These are phyloP conservation scores for Rhizomucor pusillus DNA, from an alignment of 371 early-diverging fungal genomes.

Conservation along the genomic window DNA sequence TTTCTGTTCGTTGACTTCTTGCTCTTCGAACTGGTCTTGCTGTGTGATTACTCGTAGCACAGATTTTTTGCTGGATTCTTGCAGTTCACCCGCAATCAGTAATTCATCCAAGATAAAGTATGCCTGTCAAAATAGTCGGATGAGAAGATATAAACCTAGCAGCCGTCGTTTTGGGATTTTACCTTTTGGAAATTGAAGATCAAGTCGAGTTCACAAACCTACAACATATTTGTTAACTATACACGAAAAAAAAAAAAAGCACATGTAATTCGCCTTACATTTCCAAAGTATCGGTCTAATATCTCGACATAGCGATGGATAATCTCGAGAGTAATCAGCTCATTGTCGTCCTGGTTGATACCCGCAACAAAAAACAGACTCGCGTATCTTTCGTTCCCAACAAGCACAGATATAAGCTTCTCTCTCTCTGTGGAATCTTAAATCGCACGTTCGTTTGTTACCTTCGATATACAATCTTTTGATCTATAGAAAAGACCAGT, in stretches of 20 bases:
- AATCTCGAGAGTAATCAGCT: conserved; percentile 89
- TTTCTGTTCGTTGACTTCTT: conserved; percentile 65
- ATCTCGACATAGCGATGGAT: conserved; percentile 98
- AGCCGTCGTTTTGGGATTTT: conserved; percentile 5
- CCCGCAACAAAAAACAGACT: conserved; percentile 95
- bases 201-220: conserved; percentile 88
- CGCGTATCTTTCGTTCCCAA: conserved; percentile 74
- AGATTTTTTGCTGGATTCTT: conserved; percentile 80
- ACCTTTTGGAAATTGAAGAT: conserved; percentile 88
- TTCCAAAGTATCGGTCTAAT: conserved; percentile 95
- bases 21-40: conserved; percentile 74
- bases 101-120: conserved; percentile 87
- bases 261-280: conserved; percentile 53
- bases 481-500: conserved; percentile 50
- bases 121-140: conserved; percentile 45
- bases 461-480: conserved; percentile 89
- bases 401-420: not conserved
- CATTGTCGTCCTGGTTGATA: conserved; percentile 88
- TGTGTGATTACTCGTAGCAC: conserved; percentile 73
- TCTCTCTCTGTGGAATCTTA: conserved; percentile 63
- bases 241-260: not conserved
- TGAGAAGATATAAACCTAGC: not conserved
- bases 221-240: too few species aligned
- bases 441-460: conserved; percentile 2
- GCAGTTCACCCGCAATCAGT: conserved; percentile 80